Base-by-base conservation (phyloP, 768 basidiomycete genomes). In the Psilocybe subaeruginosa region DNA sequence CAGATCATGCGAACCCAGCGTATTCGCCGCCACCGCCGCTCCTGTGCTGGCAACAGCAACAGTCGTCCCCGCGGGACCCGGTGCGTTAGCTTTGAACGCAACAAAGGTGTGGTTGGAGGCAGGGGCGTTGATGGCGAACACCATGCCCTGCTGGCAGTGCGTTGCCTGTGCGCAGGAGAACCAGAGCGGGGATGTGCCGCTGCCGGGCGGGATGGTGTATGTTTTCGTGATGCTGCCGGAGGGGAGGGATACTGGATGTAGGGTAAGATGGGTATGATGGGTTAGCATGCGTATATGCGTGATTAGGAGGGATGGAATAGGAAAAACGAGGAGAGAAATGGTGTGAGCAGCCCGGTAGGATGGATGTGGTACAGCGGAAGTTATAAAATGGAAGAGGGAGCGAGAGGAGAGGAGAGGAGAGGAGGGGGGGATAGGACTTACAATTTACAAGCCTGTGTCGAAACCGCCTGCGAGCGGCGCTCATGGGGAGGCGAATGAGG, bases 71-170 rank as follows among this genome's bases (percentile, higher is more conserved):
- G 53, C 8, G 12, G 35, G 31, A 11, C 53, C 23, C 37, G 14
- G 35, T 5, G 53, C 53, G 8, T 12, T 16, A 2, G 31, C 17
- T 27, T 54, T 35, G 53, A 54, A 54, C 8, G 39, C 53, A 19
- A 14, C 39, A 35, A 54, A 43, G 3, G 53, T 19, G 53, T 43
- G 23, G 1, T 33, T 23, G 17, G 35, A 9, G 4, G 33, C 2
- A 9, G 53, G 53, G 7, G 53, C 17, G 53, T 54, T 54, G 53
- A 54, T 39, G 33, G 53, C 53, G 23, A 54, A 54, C 5, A 54
- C 53, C 53, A 54, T 54, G n/a, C 53, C 53, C 19, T 37, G 53
- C 27, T 54, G 53, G 33, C 53, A 54, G 8, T 54, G 53, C 8
- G 35, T 39, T 4, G 37, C 23, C 16, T 54, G 53, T 1, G 16